Evolutionary conservation across 1,139 yeast species (phyloP).

Genomic region (Candida sojae): DNA sequence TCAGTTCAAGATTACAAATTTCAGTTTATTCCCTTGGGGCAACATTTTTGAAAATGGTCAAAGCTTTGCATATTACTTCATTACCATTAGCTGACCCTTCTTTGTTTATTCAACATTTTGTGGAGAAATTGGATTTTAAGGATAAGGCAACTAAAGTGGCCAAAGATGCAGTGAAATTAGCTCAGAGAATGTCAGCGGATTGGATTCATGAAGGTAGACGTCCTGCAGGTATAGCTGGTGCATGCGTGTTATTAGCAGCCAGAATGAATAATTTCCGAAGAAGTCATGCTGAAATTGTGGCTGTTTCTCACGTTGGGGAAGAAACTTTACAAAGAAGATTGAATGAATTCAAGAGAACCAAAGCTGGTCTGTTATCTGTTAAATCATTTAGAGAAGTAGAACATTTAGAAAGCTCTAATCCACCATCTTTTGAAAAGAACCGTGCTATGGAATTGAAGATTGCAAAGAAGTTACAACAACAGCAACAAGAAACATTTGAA

Average conservation of each 20-base stretch:
- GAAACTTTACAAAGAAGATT: conserved; percentile 88
- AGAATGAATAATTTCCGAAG: conserved; percentile 94
- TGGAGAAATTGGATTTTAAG: conserved; percentile 80
- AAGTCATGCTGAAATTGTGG: conserved; percentile 91
- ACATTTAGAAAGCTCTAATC: conserved; percentile 55
- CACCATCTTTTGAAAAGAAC: conserved; percentile 77
- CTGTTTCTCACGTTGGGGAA: conserved; percentile 93
- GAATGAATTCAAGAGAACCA: conserved; percentile 81
- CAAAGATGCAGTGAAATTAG: conserved; percentile 82
- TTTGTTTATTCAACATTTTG: conserved; percentile 89
- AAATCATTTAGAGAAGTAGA: conserved; percentile 60
- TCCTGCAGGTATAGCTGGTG: conserved; percentile 99
- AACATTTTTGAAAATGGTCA: conserved; percentile 88
- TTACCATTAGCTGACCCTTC: conserved; percentile 94
- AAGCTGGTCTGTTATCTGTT: conserved; percentile 73
- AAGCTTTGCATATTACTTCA: conserved; percentile 69
- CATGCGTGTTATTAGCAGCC: conserved; percentile 88
- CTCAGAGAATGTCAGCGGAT: conserved; percentile 88
- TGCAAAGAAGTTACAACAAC: conserved; percentile 15
- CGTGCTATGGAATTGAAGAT: conserved; percentile 30
- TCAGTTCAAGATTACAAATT: conserved; percentile 84
- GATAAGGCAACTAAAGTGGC: conserved; percentile 72
- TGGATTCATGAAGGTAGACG: conserved; percentile 97
- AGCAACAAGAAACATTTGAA: conserved; percentile 13
- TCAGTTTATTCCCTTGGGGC: conserved; percentile 96